Evolutionary conservation across 1,284 basidiomycete genomes (phyloP).

Genomic region (Termitomyces sp.): DNA sequence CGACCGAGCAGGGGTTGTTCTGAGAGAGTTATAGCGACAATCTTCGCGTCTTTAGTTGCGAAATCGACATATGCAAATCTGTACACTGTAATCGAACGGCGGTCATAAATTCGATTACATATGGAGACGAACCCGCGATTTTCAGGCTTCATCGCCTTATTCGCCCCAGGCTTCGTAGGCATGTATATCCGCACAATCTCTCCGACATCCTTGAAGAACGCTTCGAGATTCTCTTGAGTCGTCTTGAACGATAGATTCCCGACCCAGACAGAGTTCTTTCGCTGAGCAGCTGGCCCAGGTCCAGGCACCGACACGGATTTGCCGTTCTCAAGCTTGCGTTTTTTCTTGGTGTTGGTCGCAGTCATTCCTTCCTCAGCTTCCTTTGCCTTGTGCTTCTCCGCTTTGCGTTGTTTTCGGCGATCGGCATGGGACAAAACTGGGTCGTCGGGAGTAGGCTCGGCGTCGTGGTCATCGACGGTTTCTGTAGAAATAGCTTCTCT

Average conservation of each 20-base stretch:
- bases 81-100: constrained; percentile 4
- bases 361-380: constrained; percentile 8
- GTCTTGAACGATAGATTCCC: constrained; percentile 95
- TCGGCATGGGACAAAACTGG: constrained; percentile 71
- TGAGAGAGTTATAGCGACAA: constrained; percentile 71
- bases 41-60: constrained; percentile 69
- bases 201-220: constrained; percentile 70
- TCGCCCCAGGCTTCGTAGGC: constrained; percentile 54
- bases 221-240: constrained; percentile 61
- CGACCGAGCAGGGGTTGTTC: constrained; percentile 84
- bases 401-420: constrained; percentile 51
- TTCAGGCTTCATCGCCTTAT: constrained; percentile 42
- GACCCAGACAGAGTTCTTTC: constrained; percentile 89
- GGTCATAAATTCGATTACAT: not conserved
- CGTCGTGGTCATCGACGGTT: constrained; percentile 12
- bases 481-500: constrained; percentile 17
- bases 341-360: constrained; percentile 30
- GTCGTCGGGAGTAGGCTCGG: constrained; percentile 24
- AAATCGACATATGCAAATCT: constrained; percentile 98
- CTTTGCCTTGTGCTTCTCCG: constrained; percentile 16
- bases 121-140: constrained; percentile 57
- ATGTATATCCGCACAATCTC: constrained; percentile 73
- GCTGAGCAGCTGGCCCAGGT: constrained; percentile 31
- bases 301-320: constrained; percentile 23
- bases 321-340: constrained; percentile 42